Evolutionary conservation across 2,329 filamentous ascomycete genomes (phyloP).

Genomic region (Kalaharituber pfeilii): DNA sequence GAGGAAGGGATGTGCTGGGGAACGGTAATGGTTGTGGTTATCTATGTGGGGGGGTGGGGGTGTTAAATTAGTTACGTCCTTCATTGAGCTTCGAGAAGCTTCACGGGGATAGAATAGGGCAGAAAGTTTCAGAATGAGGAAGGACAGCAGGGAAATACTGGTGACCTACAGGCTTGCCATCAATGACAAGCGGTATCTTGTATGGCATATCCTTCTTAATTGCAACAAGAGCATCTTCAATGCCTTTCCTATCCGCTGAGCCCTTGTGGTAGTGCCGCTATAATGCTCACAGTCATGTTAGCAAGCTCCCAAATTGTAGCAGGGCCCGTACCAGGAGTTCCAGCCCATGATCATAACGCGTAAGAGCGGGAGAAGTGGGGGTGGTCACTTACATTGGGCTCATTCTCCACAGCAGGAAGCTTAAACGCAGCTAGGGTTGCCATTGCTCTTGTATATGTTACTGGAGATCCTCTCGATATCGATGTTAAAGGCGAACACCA

Average conservation of each 20-base stretch:
- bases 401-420: conserved; percentile 71
- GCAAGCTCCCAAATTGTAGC: conserved; percentile 4
- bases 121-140: too few relatives aligned
- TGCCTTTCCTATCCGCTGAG: conserved; percentile 57
- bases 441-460: conserved; percentile 17
- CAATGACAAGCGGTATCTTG: conserved; percentile 67
- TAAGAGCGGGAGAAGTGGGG: conserved; percentile 1
- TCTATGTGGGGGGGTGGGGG: conserved; percentile 29
- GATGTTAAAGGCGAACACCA: background rate
- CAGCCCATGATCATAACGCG: conserved; percentile 4
- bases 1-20: conserved; percentile 70
- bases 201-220: conserved; percentile 53
- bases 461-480: background rate
- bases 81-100: too few relatives aligned
- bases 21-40: conserved; percentile 47
- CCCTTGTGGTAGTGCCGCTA: conserved; percentile 82
- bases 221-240: conserved; percentile 54
- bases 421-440: conserved; percentile 67
- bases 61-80: conserved; percentile 18
- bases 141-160: conserved; percentile 1
- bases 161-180: conserved; percentile 53
- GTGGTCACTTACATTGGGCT: conserved; percentile 63
- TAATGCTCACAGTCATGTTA: conserved; percentile 7
- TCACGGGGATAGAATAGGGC: too few relatives aligned
- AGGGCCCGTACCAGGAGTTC: too few relatives aligned